Percentiles rank a stretch among this genome's conserved stretches.
Evolutionary conservation across 179 eudicot genomes (phyloP).

Genomic region (Amaranthus tricolor): DNA sequence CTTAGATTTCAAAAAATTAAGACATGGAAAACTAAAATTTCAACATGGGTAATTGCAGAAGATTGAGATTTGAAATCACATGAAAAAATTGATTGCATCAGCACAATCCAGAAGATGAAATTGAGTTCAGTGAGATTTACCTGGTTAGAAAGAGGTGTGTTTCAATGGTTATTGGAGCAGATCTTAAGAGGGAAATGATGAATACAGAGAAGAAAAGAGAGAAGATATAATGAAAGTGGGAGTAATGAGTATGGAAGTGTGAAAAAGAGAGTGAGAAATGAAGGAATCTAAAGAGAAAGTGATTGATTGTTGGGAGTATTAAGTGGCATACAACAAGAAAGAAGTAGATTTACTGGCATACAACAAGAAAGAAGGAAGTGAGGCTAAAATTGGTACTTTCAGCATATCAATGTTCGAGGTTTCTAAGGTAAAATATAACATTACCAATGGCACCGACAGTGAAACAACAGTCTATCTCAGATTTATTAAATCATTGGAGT

Average conservation of each 20-base stretch:
- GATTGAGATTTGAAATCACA: background rate
- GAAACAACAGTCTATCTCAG: no score
- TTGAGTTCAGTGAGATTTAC: conserved; percentile 17
- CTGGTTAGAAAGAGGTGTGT: background rate
- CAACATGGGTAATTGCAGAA: conserved; percentile 11
- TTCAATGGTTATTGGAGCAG: conserved; percentile 22
- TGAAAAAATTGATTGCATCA: background rate
- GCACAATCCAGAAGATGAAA: background rate
- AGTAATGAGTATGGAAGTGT: conserved; percentile 24
- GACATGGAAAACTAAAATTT: conserved; percentile 14
- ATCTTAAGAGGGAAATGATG: conserved; percentile 17
- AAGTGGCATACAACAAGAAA: no score
- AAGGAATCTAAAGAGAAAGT: no score
- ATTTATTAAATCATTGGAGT: no score
- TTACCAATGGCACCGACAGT: no score
- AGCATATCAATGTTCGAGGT: no score
- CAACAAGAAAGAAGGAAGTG: no score
- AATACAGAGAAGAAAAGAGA: background rate
- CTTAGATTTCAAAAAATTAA: background rate
- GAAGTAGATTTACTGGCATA: no score
- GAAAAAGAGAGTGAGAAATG: background rate
- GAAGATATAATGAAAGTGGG: background rate
- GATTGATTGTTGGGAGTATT: no score
- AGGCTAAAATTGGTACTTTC: no score
- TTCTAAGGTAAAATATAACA: no score